These are phyloP conservation scores for Taxawa tesnikishii DNA, from an alignment of 2,329 filamentous ascomycete species.

Conservation along the genomic window DNA sequence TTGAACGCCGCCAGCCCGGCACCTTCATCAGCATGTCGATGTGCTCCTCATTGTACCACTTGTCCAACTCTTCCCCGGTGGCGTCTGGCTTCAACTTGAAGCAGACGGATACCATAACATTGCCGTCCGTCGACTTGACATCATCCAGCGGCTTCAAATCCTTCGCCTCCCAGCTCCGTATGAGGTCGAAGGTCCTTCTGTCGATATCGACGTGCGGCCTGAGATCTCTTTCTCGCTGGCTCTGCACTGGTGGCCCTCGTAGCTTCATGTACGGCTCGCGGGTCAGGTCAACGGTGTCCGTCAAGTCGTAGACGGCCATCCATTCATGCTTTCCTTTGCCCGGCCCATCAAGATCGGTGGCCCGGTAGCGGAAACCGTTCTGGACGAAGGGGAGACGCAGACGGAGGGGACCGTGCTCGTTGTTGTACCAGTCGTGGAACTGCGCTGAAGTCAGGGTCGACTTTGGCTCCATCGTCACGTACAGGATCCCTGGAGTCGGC, in stretches of 20 bases:
- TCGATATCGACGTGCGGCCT: conserved; percentile 50
- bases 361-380: conserved; percentile 70
- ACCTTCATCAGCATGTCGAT: conserved; percentile 58
- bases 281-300: conserved; percentile 58
- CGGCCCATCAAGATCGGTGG: conserved; percentile 41
- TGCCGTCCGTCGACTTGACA: conserved; percentile 43
- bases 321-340: conserved; percentile 48
- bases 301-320: conserved; percentile 73
- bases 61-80: conserved; percentile 42
- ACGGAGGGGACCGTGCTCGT: conserved; percentile 75
- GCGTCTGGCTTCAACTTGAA: conserved; percentile 45
- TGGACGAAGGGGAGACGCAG: conserved; percentile 61
- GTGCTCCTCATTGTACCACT: conserved; percentile 69
- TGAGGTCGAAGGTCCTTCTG: conserved; percentile 57
- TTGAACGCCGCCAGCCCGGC: conserved; percentile 66
- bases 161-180: conserved; percentile 39
- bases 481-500: conserved; percentile 53
- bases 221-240: conserved; percentile 37
- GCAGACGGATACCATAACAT: conserved; percentile 50
- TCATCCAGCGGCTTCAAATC: conserved; percentile 50
- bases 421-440: conserved; percentile 92
- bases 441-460: conserved; percentile 50
- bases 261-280: conserved; percentile 58
- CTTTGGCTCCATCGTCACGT: conserved; percentile 75
- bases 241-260: conserved; percentile 45